Percentiles rank a stretch among this genome's conserved stretches.
Conservation (phyloP, 1,139 yeast species). For the Blastobotrys arbuscula region DNA sequence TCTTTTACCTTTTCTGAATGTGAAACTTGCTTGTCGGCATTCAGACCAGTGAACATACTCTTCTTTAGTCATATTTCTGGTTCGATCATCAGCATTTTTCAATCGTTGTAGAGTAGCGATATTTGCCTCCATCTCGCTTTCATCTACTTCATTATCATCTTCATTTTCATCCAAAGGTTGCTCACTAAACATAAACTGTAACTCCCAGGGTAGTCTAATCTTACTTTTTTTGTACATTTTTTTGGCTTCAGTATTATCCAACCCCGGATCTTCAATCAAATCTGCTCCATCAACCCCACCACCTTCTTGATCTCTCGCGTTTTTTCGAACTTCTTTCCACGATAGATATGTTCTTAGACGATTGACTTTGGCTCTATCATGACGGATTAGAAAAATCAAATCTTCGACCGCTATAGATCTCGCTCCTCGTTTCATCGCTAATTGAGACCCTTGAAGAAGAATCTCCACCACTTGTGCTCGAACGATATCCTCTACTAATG, state of each 20-base stretch:
- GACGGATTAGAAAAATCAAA: constrained; percentile 83
- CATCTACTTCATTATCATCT: constrained; percentile 63
- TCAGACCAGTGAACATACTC: constrained; percentile 99
- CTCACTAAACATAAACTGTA: constrained; percentile 88
- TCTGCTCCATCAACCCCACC: constrained; percentile 57
- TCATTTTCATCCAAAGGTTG: constrained; percentile 81
- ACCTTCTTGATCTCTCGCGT: constrained; percentile 91
- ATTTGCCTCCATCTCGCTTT: constrained; percentile 84
- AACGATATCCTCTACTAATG: constrained; percentile 89
- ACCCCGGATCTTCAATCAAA: constrained; percentile 43
- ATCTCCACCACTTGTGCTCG: constrained; percentile 92
- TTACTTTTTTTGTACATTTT: constrained; percentile 71
- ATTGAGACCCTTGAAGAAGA: constrained; percentile 67
- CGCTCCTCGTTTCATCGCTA: constrained; percentile 77
- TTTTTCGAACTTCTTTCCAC: constrained; percentile 97
- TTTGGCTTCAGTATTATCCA: constrained; percentile 41
- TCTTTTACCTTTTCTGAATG: constrained; percentile 86
- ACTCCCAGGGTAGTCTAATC: constrained; percentile 90
- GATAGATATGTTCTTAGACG: constrained; percentile 83
- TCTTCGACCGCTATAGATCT: constrained; percentile 89
- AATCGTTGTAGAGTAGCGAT: constrained; percentile 80
- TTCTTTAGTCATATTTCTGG: constrained; percentile 88
- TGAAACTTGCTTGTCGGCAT: constrained; percentile 95
- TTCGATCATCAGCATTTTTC: constrained; percentile 91
- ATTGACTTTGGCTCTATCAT: constrained; percentile 91